Base-by-base conservation (phyloP, 225 moss, liverwort and hornwort species). In the Bryum argenteum region DNA sequence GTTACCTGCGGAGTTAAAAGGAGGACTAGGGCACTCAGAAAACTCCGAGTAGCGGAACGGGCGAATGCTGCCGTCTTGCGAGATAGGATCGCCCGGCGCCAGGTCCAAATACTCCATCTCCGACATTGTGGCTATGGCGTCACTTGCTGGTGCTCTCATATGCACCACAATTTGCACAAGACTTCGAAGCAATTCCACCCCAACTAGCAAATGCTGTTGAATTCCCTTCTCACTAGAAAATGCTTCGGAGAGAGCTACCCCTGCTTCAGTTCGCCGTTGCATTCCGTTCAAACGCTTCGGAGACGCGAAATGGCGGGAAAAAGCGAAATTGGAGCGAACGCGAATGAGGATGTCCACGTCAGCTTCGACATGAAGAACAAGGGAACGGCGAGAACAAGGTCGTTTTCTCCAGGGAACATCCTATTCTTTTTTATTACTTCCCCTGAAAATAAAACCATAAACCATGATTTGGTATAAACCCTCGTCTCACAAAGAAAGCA, bases 81-180 rank as follows among this genome's bases (percentile, higher is more conserved):
- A 73, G 52, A 81, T 37, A 42, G 81, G 69, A 51, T 77, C 81
- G 8, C 81, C 81, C 1, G 81, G 63, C 43, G 81, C 81, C 21
- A 81, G 41, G 63, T 81, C 77, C 47, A 44, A 59, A 14, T 24
- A 57, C 44, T 69, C 73, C 81, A 69, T 73, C 44, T 58, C 72
- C 22, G 60, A 63, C 67, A 58, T 45, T 5, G 6, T 69, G 33
- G 33, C 62, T 17, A 54, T 17, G 55, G 60, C 52, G 37, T 17
- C 41, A 3, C 22, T 41, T 33, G 1, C 75, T 44, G 20, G 33
- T 48, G 24, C 48, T 48, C 48, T 6, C 13, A 38, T 2, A 43
- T 63, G 14, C 63, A 22, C 7, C 40, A 20, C 22, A 43, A 44
- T 43, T 4, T 44, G 21, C 62, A 13, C 13, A 16, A 37, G 17